A percentile compares a stretch with the other conserved stretches of the same genome.
Evolutionary conservation across 371 early-diverging fungal genomes (phyloP).

Genomic region (Apophysomyces trapeziformis): DNA sequence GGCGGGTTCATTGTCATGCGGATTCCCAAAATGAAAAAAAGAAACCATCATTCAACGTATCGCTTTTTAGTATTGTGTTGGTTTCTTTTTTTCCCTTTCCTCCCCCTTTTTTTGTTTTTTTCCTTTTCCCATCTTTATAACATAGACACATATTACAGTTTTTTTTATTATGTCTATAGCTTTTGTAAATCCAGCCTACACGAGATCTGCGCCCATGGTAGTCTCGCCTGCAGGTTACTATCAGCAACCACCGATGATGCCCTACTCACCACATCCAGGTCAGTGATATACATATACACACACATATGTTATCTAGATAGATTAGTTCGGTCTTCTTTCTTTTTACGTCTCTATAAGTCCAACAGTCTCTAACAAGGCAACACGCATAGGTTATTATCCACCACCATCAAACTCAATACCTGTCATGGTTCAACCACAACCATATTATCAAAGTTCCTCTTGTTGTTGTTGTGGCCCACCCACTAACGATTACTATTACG

Average conservation of each 20-base stretch:
- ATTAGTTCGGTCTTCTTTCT: too few relatives aligned
- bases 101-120: not conserved
- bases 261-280: conserved; percentile 5
- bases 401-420: not conserved
- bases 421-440: conserved; percentile 6
- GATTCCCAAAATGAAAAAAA: not conserved
- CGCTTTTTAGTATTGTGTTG: not conserved
- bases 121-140: too few relatives aligned
- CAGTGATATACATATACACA: not conserved
- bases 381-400: not conserved
- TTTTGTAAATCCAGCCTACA: conserved; percentile 1
- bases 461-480: not conserved
- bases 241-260: not conserved
- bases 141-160: not conserved
- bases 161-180: not conserved
- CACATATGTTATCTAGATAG: too few relatives aligned
- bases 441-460: conserved; percentile 5
- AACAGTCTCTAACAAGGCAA: too few relatives aligned
- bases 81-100: not conserved
- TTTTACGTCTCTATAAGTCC: too few relatives aligned
- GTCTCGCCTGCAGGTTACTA: conserved; percentile 5
- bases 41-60: not conserved
- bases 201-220: not conserved
- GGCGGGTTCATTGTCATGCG: conserved; percentile 1
- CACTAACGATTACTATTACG: not conserved